Base-by-base conservation (phyloP, 2,329 filamentous ascomycete species). In the Aspergillus sp. region DNA sequence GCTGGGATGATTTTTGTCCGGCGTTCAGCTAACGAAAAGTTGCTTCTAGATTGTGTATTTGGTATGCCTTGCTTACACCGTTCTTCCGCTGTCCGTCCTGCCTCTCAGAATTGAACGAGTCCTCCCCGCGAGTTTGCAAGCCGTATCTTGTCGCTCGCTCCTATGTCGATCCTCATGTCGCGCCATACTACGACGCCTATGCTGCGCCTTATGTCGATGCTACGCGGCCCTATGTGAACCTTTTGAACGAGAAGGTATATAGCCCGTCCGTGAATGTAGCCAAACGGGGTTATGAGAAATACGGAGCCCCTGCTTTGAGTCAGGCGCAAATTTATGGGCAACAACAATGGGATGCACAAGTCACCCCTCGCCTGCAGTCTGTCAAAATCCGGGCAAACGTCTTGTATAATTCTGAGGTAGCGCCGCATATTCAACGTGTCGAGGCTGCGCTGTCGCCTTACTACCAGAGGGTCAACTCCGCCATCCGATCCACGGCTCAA, bases 131-230 rank as follows among this genome's bases (percentile, higher is more conserved):
- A 58, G 82, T 97, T 56, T 99, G 94, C 81, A 87, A 87, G 65
- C 87, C 89, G 9, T 97, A 97, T 63, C 66, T 87, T 31, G 73
- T 80, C 81, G 88, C 76, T 73, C 85, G 74, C 62, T 85, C 77
- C 76, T 86, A 79, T 52, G 76, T 92, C 54, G 75, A 84, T 21
- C 94, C 94, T 3, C 87, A 93, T 70, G 66, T 95, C 29, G 80
- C 87, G 62, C 93, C 92, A 2, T 96, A 95, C 74, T 97, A 97
- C 72, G 78, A 93, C 60, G 72, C 83, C 53, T 96, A 97, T 66
- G 87, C 89, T 20, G 88, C 87, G 5, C 89, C 40, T 5, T 42
- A 42, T 42, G 19, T 42, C 14, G 40, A 42, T 23, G 40, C 19
- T 13, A 21, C 40, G n/a, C 40, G 40, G 11, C 40, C 91, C 2